Evolutionary conservation across 495 filamentous ascomycete genomes (phyloP).

Genomic region (Massariosphaeria phaeospora): DNA sequence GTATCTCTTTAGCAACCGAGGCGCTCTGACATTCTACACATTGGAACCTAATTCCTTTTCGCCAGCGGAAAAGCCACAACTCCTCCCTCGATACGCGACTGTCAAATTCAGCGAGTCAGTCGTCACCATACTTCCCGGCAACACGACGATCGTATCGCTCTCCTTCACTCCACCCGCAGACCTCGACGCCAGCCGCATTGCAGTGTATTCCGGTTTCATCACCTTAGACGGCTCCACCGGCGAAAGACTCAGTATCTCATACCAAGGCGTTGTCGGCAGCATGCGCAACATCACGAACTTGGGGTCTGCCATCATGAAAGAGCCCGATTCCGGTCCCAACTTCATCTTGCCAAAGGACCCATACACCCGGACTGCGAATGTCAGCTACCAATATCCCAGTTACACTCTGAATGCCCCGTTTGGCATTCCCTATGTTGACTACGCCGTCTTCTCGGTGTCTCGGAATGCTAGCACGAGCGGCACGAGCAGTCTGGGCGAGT

Average conservation of each 20-base stretch:
- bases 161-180: background rate
- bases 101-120: too few species aligned
- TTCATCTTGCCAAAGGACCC: too few species aligned
- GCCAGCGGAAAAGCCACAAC: background rate
- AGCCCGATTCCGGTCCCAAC: background rate
- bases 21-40: slow-evolving; percentile 1
- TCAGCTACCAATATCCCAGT: too few species aligned
- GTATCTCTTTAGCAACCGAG: background rate
- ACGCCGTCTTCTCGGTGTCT: too few species aligned
- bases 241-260: slow-evolving; percentile 39
- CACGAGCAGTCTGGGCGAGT: too few species aligned
- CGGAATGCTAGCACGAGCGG: too few species aligned
- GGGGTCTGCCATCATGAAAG: too few species aligned
- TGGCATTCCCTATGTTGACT: too few species aligned
- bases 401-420: too few species aligned
- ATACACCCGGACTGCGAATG: too few species aligned
- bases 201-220: slow-evolving; percentile 42
- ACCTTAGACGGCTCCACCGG: slow-evolving; percentile 38
- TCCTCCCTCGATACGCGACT: background rate
- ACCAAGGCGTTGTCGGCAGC: slow-evolving; percentile 31
- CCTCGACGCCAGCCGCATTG: slow-evolving; percentile 31
- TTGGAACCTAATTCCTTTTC: background rate
- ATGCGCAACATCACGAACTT: background rate
- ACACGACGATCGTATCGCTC: background rate
- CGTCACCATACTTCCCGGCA: background rate